Base-by-base conservation (phyloP, 129 eudicot species). In the Lonicera japonica region DNA sequence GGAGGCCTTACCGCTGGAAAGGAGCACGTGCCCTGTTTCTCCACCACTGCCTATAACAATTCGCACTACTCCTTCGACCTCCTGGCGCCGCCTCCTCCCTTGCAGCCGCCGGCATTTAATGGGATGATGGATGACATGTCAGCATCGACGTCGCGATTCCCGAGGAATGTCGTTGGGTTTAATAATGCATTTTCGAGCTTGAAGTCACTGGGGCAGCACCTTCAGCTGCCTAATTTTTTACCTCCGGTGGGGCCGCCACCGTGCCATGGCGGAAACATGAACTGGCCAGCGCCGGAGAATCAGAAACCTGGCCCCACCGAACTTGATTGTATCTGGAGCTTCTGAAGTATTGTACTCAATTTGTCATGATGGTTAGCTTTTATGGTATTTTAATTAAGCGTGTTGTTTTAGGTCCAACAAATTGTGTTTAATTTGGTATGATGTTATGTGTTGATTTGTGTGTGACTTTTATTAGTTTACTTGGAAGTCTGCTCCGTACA, bases 11-110 rank as follows among this genome's bases (percentile, higher is more conserved):
- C 54, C 72, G 57, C 73, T 66, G 50, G 45, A 50, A 80, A 79
- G 72, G 84, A 86, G 97, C 97, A 86, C 97, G 97, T 90, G 95
- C 84, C 97, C 97, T 90, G 97, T 86, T 90, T 90, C 97, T 90
- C 97, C 97, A 90, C 77, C 22, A 16, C 77, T 45, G 69, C 84
- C 13, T 50, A 55, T 70, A 72, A 55, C 63, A 65, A 46, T 56
- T 58, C 66, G 11, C 77, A 54, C 13, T 23, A 77, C 22, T 56
- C 83, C 1, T 83, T 78, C 65, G 84, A 81, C 40, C 40, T 68
- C 39, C 70, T 80, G 1, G 69, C 81, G 21, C 85, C 82, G n/a
- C 72, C 83, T 45, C 78, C 78, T 0, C 65, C 69, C 9, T 38
- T 8, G 36, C 36, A 2, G 36, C 36, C 36, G 36, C 6, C 6